Conservation (phyloP, 164 flowering plant species). For the Tinospora cordifolia region DNA sequence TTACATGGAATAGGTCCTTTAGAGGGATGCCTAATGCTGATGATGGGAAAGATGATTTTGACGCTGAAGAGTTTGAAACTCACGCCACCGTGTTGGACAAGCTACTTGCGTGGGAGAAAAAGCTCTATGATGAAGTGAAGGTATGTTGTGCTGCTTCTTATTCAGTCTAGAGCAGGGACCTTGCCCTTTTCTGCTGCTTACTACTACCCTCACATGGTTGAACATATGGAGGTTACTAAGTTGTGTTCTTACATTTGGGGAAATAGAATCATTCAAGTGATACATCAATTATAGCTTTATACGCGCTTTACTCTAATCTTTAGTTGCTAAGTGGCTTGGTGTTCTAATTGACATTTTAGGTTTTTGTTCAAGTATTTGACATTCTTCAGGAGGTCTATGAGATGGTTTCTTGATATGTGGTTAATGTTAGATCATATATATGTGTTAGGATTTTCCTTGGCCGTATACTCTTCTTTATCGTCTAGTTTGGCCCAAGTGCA, state of each 20-base stretch:
- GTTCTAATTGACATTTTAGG: neutral
- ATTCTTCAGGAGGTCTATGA: neutral
- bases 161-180: too few relatives aligned
- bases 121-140: constrained; percentile 94
- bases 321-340: neutral
- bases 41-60: constrained; percentile 47
- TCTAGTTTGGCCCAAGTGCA: neutral
- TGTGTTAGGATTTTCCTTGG: neutral
- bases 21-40: constrained; percentile 42
- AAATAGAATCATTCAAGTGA: neutral
- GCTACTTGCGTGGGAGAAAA: constrained; percentile 96
- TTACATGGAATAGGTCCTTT: constrained; percentile 82
- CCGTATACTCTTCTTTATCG: neutral
- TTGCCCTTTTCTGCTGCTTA: too few relatives aligned
- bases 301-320: neutral
- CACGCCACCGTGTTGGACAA: constrained; percentile 93
- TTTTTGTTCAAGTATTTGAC: neutral
- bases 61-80: constrained; percentile 66
- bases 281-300: neutral
- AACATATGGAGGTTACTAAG: neutral
- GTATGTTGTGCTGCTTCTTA: constrained; percentile 23
- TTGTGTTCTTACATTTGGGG: neutral
- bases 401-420: neutral
- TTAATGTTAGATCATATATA: neutral
- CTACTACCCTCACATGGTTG: too few relatives aligned